Percentiles rank a stretch among this genome's conserved stretches.
phyloP scores from a whole-genome alignment of 2,329 filamentous ascomycete genomes.

The Laburnicola sp. region DNA sequence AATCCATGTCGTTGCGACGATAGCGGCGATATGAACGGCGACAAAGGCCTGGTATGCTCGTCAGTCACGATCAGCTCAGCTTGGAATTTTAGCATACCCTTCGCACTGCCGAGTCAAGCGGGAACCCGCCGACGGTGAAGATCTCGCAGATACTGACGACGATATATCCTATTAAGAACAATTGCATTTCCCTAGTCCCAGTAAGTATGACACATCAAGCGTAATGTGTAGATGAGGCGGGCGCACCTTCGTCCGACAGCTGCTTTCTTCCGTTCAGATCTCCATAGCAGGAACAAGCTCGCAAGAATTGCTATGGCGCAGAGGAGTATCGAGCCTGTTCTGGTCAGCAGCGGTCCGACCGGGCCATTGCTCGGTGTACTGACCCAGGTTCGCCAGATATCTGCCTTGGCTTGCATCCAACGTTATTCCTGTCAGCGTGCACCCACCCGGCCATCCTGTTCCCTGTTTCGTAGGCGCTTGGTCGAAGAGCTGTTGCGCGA shows the following conservation, averaged over 20 bases:
- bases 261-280: constrained; percentile 86
- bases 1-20: constrained; percentile 86
- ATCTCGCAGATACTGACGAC: constrained; percentile 93
- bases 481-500: constrained; percentile 63
- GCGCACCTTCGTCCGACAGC: constrained; percentile 87
- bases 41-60: constrained; percentile 69
- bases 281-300: constrained; percentile 69
- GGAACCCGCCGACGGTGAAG: constrained; percentile 90
- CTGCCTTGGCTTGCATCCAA: constrained; percentile 61
- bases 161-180: constrained; percentile 86
- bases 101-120: constrained; percentile 69
- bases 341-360: constrained; percentile 30
- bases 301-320: constrained; percentile 74
- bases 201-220: constrained; percentile 19
- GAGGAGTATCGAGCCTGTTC: constrained; percentile 80
- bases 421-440: constrained; percentile 73
- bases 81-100: constrained; percentile 59
- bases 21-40: constrained; percentile 85
- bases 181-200: constrained; percentile 81
- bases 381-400: constrained; percentile 81
- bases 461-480: constrained; percentile 61
- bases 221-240: not conserved
- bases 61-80: constrained; percentile 10
- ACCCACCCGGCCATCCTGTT: constrained; percentile 64
- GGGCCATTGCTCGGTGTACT: constrained; percentile 36